Percentiles rank a stretch among this genome's conserved stretches.
phyloP scores from a whole-genome alignment of 1,284 basidiomycete genomes.

The Anthracocystis panici-leucophaei region DNA sequence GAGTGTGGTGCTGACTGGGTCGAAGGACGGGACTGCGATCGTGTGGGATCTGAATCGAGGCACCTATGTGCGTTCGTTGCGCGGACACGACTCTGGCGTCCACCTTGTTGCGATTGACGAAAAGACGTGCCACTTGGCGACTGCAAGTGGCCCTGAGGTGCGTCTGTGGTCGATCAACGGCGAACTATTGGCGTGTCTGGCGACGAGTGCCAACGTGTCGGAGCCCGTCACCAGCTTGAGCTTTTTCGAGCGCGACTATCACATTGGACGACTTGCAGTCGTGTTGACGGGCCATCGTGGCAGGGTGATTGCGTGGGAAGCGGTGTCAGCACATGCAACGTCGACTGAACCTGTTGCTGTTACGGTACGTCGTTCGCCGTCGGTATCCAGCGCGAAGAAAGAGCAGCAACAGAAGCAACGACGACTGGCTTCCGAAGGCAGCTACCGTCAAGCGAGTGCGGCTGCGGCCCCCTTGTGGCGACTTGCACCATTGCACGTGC shows the following conservation, averaged over 20 bases:
- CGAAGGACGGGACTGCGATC: slow-evolving; percentile 84
- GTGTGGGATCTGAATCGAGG: slow-evolving; percentile 89
- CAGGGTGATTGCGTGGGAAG: slow-evolving; percentile 62
- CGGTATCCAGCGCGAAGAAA: slow-evolving; percentile 3
- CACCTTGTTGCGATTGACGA: slow-evolving; percentile 84
- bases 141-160: slow-evolving; percentile 78
- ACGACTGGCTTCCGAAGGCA: slow-evolving; percentile 19
- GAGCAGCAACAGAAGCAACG: slow-evolving; percentile 16
- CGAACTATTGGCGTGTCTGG: slow-evolving; percentile 77
- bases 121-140: slow-evolving; percentile 84
- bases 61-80: slow-evolving; percentile 57
- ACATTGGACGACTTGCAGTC: slow-evolving; percentile 55
- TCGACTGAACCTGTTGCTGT: background rate
- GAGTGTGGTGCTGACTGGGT: slow-evolving; percentile 86
- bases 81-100: slow-evolving; percentile 73
- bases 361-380: slow-evolving; percentile 8
- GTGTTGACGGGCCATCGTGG: slow-evolving; percentile 66
- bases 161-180: slow-evolving; percentile 86
- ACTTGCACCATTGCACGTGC: slow-evolving; percentile 51
- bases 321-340: slow-evolving; percentile 45
- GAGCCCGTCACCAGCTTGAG: slow-evolving; percentile 77
- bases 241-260: slow-evolving; percentile 80
- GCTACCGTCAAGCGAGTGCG: slow-evolving; percentile 5
- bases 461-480: slow-evolving; percentile 24
- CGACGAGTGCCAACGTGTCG: slow-evolving; percentile 71